Evolutionary conservation across 176 grass and related monocot genomes (phyloP).

Genomic region (Puya raimondii): DNA sequence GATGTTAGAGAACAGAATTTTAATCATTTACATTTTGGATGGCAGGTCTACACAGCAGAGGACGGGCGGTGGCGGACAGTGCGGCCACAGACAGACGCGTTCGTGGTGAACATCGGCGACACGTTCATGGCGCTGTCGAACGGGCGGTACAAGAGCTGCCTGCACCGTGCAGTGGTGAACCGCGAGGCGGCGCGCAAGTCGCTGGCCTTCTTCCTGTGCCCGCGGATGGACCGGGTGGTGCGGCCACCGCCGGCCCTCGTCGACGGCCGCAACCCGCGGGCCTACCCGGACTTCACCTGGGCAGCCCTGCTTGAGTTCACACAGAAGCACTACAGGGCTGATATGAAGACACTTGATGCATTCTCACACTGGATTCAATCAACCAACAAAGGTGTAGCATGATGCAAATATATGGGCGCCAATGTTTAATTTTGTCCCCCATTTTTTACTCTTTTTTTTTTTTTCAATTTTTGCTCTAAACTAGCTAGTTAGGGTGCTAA

Average conservation of each 20-base stretch:
- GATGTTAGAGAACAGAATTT: too few species aligned
- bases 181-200: conserved; percentile 36
- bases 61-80: too few species aligned
- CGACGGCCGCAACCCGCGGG: conserved; percentile 31
- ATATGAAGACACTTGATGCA: conserved; percentile 79
- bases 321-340: conserved; percentile 63
- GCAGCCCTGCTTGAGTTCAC: conserved; percentile 78
- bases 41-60: too few species aligned
- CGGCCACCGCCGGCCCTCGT: conserved; percentile 41
- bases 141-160: conserved; percentile 65
- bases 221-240: conserved; percentile 66
- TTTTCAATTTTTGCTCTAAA: background rate
- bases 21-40: too few species aligned
- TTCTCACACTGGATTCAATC: conserved; percentile 55
- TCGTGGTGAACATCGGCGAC: background rate
- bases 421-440: background rate
- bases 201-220: conserved; percentile 87
- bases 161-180: conserved; percentile 90
- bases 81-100: background rate
- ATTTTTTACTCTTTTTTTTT: background rate
- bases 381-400: too few species aligned
- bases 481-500: too few species aligned
- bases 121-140: conserved; percentile 66
- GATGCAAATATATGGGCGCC: too few species aligned
- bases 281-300: conserved; percentile 92